Percentiles rank a stretch among this genome's conserved stretches.
These are phyloP conservation scores for Carex scoparia DNA, from an alignment of 176 grass and related monocot genomes.

Conservation along the genomic window DNA sequence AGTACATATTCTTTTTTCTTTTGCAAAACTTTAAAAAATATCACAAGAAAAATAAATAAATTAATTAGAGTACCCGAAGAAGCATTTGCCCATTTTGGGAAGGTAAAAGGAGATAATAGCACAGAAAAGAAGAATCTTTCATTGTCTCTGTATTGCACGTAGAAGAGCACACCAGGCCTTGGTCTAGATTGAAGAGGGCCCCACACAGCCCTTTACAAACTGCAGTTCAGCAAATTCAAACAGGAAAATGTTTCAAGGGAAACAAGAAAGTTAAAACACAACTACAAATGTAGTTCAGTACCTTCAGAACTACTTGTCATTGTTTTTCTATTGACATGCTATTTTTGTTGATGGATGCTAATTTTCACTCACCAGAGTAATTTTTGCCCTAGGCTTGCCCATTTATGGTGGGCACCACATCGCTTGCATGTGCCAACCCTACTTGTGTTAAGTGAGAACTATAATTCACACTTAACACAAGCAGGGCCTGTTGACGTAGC, in stretches of 20 bases:
- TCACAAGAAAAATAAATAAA: neutral
- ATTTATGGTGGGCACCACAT: neutral
- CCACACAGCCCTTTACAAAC: conserved; percentile 82
- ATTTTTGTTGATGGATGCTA: neutral
- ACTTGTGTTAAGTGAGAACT: neutral
- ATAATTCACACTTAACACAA: neutral
- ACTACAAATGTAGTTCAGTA: neutral
- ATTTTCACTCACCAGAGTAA: neutral
- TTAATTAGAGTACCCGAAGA: conserved; percentile 59
- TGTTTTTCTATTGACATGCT: neutral
- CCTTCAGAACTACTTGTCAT: neutral
- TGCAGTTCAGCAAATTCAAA: conserved; percentile 23
- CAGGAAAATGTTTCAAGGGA: neutral
- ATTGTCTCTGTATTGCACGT: conserved; percentile 71
- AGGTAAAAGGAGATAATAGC: conserved; percentile 86
- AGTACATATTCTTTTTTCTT: neutral
- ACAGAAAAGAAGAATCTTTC: conserved; percentile 48
- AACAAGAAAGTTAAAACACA: neutral
- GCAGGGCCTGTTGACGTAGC: neutral
- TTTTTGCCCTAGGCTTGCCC: neutral
- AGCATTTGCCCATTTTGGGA: conserved; percentile 76
- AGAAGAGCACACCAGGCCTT: conserved; percentile 83
- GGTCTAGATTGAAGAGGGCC: conserved; percentile 68
- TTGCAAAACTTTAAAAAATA: neutral
- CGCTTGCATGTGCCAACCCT: neutral